Percentiles rank a stretch among this genome's conserved stretches.
Evolutionary conservation across 768 basidiomycete genomes (phyloP).

Genomic region (Pilatotrama ljubarskyi): DNA sequence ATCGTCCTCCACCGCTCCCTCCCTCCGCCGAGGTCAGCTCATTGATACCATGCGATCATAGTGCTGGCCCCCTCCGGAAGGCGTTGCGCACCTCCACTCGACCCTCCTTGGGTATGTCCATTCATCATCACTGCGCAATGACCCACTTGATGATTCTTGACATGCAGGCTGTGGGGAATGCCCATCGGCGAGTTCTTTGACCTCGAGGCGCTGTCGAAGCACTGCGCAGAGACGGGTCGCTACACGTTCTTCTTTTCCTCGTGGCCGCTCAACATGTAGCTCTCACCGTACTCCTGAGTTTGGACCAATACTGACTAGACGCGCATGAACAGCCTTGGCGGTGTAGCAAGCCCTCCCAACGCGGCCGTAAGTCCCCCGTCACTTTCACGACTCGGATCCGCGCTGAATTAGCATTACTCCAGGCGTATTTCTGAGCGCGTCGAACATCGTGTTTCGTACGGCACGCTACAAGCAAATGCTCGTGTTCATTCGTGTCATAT

Average conservation of each 20-base stretch:
- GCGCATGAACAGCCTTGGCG: constrained; percentile 51
- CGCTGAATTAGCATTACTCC: neutral
- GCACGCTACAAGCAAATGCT: neutral
- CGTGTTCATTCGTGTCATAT: neutral
- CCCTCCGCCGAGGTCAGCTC: neutral
- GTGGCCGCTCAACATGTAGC: constrained; percentile 72
- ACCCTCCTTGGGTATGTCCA: constrained; percentile 42
- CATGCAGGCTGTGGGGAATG: constrained; percentile 65
- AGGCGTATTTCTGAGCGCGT: constrained; percentile 12
- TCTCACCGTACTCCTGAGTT: constrained; percentile 1
- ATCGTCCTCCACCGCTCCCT: neutral
- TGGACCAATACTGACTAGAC: neutral
- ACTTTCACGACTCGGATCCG: neutral
- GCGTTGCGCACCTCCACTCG: constrained; percentile 45
- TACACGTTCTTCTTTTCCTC: constrained; percentile 78
- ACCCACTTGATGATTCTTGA: neutral
- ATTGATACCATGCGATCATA: constrained; percentile 27
- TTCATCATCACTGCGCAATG: neutral
- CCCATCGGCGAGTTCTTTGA: constrained; percentile 52
- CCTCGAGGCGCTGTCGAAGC: constrained; percentile 55
- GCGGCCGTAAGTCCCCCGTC: constrained; percentile 53
- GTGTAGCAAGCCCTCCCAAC: constrained; percentile 72
- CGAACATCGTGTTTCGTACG: too few relatives aligned
- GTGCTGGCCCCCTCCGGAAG: constrained; percentile 55
- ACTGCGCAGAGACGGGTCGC: constrained; percentile 55